Conservation (phyloP, 495 filamentous ascomycete genomes). For the Letharia columbiana region DNA sequence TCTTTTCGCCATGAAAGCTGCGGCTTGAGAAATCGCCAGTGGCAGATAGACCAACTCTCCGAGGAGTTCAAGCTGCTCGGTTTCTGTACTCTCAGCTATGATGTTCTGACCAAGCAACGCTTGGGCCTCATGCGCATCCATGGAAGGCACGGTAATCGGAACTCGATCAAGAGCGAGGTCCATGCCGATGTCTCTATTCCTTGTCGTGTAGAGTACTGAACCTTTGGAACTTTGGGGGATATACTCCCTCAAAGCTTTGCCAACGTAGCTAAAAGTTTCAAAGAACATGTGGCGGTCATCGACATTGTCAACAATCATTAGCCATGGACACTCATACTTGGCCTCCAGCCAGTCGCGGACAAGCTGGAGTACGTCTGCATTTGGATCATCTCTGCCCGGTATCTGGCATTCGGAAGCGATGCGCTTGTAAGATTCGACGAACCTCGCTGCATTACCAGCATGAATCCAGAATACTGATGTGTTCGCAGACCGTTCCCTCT, state of each 20-base stretch:
- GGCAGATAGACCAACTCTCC: slow-evolving; percentile 30
- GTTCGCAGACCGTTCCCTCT: slow-evolving; percentile 26
- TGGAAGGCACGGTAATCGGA: slow-evolving; percentile 2
- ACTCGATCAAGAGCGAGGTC: slow-evolving; percentile 6
- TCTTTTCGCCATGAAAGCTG: slow-evolving; percentile 29
- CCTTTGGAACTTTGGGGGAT: slow-evolving; percentile 34
- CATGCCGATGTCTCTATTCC: slow-evolving; percentile 27
- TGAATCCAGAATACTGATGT: slow-evolving; percentile 42
- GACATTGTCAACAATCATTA: slow-evolving; percentile 35
- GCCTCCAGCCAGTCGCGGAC: slow-evolving; percentile 18
- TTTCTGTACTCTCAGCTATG: slow-evolving; percentile 2
- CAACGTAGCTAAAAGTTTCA: slow-evolving; percentile 4
- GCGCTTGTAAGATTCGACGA: slow-evolving; percentile 37
- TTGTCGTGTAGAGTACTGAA: slow-evolving; percentile 35
- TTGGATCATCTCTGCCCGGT: slow-evolving; percentile 12
- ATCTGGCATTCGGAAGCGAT: slow-evolving; percentile 33
- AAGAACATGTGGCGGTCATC: slow-evolving; percentile 29
- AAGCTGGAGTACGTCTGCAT: slow-evolving; percentile 11
- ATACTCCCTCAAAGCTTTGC: slow-evolving; percentile 23
- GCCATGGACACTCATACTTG: slow-evolving; percentile 23
- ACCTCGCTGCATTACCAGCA: slow-evolving; percentile 29
- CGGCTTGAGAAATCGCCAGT: slow-evolving; percentile 32
- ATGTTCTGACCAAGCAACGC: slow-evolving; percentile 6
- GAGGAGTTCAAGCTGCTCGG: slow-evolving; percentile 21
- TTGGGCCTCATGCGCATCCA: slow-evolving; percentile 14